Evolutionary conservation across 768 basidiomycete genomes (phyloP).

Genomic region (Aureoboletus auriporus): DNA sequence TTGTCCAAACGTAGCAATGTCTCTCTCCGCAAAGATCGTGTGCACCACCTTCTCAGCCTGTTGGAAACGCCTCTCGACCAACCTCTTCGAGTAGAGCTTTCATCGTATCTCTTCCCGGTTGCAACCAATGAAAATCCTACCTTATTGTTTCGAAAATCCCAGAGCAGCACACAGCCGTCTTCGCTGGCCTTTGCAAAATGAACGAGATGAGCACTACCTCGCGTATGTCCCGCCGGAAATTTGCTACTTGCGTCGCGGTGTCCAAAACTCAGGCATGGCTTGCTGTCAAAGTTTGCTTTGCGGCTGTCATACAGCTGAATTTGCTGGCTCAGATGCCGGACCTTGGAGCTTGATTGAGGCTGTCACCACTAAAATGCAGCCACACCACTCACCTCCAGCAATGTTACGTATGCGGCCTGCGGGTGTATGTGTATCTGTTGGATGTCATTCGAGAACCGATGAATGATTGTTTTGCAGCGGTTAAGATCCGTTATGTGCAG

Average conservation of each 20-base stretch:
- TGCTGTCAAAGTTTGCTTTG: slow-evolving; percentile 34
- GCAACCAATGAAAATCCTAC: slow-evolving; percentile 27
- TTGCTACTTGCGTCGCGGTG: slow-evolving; percentile 27
- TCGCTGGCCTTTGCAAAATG: slow-evolving; percentile 45
- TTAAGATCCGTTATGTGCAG: slow-evolving; percentile 38
- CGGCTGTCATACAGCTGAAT: slow-evolving; percentile 47
- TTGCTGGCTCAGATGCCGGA: slow-evolving; percentile 47
- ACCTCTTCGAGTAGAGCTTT: slow-evolving; percentile 30
- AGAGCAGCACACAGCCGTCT: slow-evolving; percentile 41
- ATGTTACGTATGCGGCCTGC: slow-evolving; percentile 37
- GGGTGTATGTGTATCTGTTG: slow-evolving; percentile 46
- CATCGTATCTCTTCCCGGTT: slow-evolving; percentile 13
- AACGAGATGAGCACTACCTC: slow-evolving; percentile 38
- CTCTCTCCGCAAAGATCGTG: slow-evolving; percentile 36
- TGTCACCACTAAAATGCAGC: slow-evolving; percentile 6
- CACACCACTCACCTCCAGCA: slow-evolving; percentile 43
- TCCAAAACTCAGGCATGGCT: slow-evolving; percentile 44
- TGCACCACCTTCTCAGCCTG: slow-evolving; percentile 36
- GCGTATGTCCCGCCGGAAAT: slow-evolving; percentile 26
- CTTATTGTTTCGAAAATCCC: slow-evolving; percentile 49
- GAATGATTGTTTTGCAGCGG: slow-evolving; percentile 26
- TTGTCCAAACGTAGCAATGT: slow-evolving; percentile 40
- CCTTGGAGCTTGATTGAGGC: slow-evolving; percentile 29
- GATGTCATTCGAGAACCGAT: slow-evolving; percentile 36
- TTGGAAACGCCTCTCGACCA: slow-evolving; percentile 30